A percentile compares a stretch with the other conserved stretches of the same genome.
Conservation (phyloP, 2,329 filamentous ascomycete species). For the Aspergillus hiratsukae region DNA sequence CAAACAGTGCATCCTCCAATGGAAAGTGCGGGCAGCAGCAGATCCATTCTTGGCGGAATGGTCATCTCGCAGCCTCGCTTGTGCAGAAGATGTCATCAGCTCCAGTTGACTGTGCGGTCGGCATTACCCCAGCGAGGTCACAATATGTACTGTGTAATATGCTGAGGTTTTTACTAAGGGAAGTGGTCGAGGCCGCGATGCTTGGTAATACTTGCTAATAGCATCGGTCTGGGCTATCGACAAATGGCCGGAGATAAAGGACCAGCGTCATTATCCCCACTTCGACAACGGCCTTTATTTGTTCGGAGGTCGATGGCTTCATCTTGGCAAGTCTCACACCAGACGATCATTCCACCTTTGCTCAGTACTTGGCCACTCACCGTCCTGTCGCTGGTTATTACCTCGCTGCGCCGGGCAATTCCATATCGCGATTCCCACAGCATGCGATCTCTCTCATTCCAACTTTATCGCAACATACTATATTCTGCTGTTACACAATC, state of each 20-base stretch:
- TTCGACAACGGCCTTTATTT: not conserved
- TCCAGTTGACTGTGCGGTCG: not conserved
- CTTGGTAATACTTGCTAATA: constrained; percentile 9
- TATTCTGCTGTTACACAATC: not conserved
- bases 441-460: not conserved
- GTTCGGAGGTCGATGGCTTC: not conserved
- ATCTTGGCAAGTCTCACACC: not conserved
- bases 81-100: not conserved
- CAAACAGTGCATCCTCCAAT: not conserved
- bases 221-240: not conserved
- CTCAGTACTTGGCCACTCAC: not conserved
- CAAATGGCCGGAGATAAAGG: not conserved
- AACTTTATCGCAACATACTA: not conserved
- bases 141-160: not conserved
- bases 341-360: not conserved
- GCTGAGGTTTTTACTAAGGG: not conserved
- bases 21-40: constrained; percentile 1
- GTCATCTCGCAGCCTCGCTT: not conserved
- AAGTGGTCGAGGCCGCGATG: constrained; percentile 4
- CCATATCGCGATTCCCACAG: not conserved
- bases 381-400: not conserved
- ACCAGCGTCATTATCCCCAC: not conserved
- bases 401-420: not conserved
- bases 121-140: no score
- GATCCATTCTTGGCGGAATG: constrained; percentile 11